A percentile compares a stretch with the other conserved stretches of the same genome.
Conservation (phyloP, 2,329 filamentous ascomycete species). For the Aschersonia sp. region DNA sequence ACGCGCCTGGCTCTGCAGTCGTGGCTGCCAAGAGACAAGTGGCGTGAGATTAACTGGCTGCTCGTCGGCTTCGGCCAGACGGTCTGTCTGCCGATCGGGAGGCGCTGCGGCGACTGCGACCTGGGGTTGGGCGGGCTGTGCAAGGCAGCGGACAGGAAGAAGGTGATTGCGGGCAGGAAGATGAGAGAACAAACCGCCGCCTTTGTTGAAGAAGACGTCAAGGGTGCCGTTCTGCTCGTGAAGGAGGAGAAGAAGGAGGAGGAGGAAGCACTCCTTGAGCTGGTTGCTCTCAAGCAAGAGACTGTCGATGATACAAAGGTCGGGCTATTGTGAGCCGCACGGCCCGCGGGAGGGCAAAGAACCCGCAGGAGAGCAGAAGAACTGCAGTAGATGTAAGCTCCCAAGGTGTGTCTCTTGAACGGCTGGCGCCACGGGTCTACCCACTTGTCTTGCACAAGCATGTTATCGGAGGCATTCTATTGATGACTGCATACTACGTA, state of each 20-base stretch:
- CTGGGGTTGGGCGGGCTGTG: constrained; percentile 66
- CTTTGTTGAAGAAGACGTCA: constrained; percentile 11
- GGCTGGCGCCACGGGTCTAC: too few species aligned
- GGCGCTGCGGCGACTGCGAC: constrained; percentile 74
- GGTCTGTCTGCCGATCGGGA: constrained; percentile 66
- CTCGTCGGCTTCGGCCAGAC: constrained; percentile 82
- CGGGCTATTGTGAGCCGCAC: not conserved
- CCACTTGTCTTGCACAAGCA: not conserved
- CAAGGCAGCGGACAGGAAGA: constrained; percentile 51
- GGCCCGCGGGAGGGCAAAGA: not conserved
- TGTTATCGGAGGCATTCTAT: not conserved
- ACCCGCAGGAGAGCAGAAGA: not conserved
- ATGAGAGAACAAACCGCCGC: constrained; percentile 14
- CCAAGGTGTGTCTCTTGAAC: too few species aligned
- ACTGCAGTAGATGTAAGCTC: not conserved
- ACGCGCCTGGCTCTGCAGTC: constrained; percentile 60
- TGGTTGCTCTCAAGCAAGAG: not conserved
- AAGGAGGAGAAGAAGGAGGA: constrained; percentile 6
- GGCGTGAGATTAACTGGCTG: constrained; percentile 86
- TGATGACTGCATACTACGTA: not conserved
- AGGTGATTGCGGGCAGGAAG: constrained; percentile 43
- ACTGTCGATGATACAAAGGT: not conserved
- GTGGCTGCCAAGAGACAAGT: constrained; percentile 73
- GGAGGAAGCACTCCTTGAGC: not conserved
- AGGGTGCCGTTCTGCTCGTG: constrained; percentile 5